phyloP scores from a whole-genome alignment of 805 yeast genomes.

The Candida nonsorbophila region DNA sequence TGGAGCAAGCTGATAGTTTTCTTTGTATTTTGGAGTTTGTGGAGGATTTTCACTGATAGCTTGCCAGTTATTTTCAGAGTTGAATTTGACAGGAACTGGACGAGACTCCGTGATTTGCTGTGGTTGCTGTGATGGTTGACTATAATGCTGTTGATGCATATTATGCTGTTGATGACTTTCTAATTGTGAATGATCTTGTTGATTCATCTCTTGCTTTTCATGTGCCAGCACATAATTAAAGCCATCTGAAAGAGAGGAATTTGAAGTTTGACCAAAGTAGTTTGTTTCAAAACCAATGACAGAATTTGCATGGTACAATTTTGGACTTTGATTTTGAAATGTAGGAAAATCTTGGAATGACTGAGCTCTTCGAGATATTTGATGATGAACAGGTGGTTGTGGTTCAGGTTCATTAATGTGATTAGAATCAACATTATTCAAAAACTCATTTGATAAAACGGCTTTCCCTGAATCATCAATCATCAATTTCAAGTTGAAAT shows the following conservation, averaged over 20 bases:
- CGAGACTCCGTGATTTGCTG: constrained; percentile 4
- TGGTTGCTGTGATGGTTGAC: constrained; percentile 2
- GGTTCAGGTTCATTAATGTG: constrained; percentile 2
- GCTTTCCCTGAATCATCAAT: constrained; percentile 40
- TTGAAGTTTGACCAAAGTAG: constrained; percentile 5
- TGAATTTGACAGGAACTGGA: constrained; percentile 3
- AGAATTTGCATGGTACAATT: constrained; percentile 18
- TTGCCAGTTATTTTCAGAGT: constrained; percentile 3
- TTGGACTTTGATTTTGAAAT: too few relatives aligned
- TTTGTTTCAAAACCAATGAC: constrained; percentile 22
- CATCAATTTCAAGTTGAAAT: constrained; percentile 29
- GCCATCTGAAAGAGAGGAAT: constrained; percentile 7
- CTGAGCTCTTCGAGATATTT: too few relatives aligned
- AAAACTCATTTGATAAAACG: constrained; percentile 21
- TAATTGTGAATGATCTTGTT: neutral
- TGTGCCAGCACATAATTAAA: constrained; percentile 11
- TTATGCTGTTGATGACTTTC: constrained; percentile 7
- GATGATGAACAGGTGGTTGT: constrained; percentile 1
- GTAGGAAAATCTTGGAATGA: too few relatives aligned
- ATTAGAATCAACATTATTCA: neutral
- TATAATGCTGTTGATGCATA: constrained; percentile 9
- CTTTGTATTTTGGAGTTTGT: constrained; percentile 31
- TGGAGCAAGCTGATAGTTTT: constrained; percentile 15
- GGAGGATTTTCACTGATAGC: constrained; percentile 14
- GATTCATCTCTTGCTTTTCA: constrained; percentile 18